phyloP scores from a whole-genome alignment of 495 filamentous ascomycete species.

The Annulohypoxylon stygium region DNA sequence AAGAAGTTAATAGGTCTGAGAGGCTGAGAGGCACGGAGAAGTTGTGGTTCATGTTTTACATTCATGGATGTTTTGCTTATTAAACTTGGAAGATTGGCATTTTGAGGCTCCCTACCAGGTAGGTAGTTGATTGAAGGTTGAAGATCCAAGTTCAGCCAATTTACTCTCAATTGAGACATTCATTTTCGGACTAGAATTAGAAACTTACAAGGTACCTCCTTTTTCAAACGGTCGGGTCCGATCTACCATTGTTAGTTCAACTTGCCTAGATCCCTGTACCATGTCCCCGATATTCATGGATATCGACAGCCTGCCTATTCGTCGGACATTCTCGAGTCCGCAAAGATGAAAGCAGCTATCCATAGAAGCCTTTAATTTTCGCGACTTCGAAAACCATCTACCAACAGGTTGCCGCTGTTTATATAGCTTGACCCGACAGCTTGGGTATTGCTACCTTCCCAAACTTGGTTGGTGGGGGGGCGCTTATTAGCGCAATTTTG shows the following conservation, averaged over 20 bases:
- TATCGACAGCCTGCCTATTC: not conserved
- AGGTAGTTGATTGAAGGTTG: not conserved
- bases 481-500: not conserved
- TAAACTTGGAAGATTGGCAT: not conserved
- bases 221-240: not conserved
- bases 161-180: not conserved
- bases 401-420: not conserved
- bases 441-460: not conserved
- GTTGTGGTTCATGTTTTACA: not conserved
- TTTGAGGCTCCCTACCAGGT: not conserved
- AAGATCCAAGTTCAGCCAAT: not conserved
- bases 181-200: not conserved
- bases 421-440: not conserved
- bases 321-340: conserved; percentile 5
- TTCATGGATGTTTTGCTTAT: not conserved
- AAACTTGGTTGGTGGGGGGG: not conserved
- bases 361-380: not conserved
- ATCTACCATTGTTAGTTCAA: not conserved
- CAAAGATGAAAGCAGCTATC: not conserved
- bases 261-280: not conserved
- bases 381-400: not conserved
- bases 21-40: not conserved
- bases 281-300: not conserved
- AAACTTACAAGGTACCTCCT: not conserved
- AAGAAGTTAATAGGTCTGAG: not conserved